phyloP scores from a whole-genome alignment of 352 stramenopile genomes.

The Pythium plurisporium region DNA sequence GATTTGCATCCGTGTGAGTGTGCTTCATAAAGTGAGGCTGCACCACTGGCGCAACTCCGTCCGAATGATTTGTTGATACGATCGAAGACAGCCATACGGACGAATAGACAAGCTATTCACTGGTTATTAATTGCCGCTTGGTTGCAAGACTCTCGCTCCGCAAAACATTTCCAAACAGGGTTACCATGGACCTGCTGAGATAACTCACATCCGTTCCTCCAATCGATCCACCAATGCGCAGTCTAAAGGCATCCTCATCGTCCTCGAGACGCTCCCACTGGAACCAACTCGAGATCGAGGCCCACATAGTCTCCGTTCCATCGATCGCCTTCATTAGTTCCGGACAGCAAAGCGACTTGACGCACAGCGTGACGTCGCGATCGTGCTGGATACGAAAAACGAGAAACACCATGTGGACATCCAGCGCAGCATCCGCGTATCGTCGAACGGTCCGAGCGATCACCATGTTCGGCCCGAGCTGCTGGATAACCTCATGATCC shows the following conservation, averaged over 20 bases:
- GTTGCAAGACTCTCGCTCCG: neutral
- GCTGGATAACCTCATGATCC: neutral
- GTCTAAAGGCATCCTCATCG: neutral
- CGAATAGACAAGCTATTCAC: too few species aligned
- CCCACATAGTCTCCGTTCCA: neutral
- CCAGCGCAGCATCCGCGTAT: neutral
- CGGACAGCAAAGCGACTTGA: too few species aligned
- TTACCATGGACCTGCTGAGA: neutral
- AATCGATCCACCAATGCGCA: neutral
- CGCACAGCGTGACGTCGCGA: neutral
- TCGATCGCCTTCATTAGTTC: too few species aligned
- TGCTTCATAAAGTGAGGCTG: too few species aligned
- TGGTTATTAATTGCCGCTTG: neutral
- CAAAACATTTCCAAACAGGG: neutral
- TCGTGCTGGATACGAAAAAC: neutral
- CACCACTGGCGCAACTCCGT: too few species aligned
- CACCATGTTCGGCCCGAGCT: neutral
- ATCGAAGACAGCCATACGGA: too few species aligned
- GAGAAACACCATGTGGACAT: neutral
- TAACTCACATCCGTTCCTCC: neutral
- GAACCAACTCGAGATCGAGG: slow-evolving; percentile 5
- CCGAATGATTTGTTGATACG: too few species aligned
- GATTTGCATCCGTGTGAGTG: too few species aligned
- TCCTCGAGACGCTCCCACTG: neutral
- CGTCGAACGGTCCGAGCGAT: neutral